Evolutionary conservation across 2,329 filamentous ascomycete species (phyloP), one percentile per base, ranked within the genome.

Genomic region (Microsporum ferrugineum): DNA sequence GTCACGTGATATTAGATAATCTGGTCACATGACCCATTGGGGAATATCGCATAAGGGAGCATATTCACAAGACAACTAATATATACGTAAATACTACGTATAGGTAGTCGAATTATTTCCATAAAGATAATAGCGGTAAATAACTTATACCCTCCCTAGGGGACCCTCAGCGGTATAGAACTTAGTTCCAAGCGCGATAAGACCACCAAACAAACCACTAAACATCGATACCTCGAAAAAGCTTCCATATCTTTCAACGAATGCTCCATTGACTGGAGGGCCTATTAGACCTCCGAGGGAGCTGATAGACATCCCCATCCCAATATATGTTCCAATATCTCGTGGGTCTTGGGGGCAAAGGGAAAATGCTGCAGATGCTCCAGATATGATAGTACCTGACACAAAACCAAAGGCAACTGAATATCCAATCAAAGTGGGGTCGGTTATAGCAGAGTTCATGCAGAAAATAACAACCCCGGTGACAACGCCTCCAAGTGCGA

Each of bases 381-480:
- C 66, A 3, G 70, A 71, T 5, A 75, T 66, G 33, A 74, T 70
- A 29, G 67, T 69, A 27, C 79, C 79, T 0, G 77, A 80, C 62
- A 75, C 76, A 67, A 81, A 79, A 3, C 80, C 80, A 65, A 80
- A 82, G 10, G 80, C 65, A 2, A 75, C 60, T 2, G 72, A 64
- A 49, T 78, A 68, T 29, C 73, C 66, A 49, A 78, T 74, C 38
- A 78, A 71, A 1, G 73, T 75, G 0, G 72, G 68, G 1, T 70
- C 64, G 14, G 58, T 65, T 10, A 62, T 57, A 3, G 68, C 62
- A 5, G 60, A 41, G 39, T 68, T 66, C 69, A 70, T 70, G 59
- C 70, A 72, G 29, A 71, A 65, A 7, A 68, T 65, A 12, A 73
- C 60, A 23, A 73, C 66, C 1, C 67, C 68, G 6, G 65, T 69